These are phyloP conservation scores for Clonostachys sp. DNA, from an alignment of 2,329 filamentous ascomycete species.

Conservation along the genomic window DNA sequence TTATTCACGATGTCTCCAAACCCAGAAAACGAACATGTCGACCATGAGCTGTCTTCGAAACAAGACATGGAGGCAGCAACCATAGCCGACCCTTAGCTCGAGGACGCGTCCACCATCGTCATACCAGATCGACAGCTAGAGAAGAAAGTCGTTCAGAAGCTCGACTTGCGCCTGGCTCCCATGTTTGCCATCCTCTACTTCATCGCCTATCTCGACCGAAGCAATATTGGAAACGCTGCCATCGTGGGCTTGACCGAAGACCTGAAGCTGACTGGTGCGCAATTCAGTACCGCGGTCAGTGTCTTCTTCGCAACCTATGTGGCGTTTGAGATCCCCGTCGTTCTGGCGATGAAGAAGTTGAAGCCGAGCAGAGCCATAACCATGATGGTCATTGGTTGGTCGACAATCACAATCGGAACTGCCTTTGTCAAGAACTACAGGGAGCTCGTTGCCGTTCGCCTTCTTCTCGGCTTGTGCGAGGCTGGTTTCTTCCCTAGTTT, in stretches of 20 bases:
- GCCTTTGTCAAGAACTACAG: slow-evolving; percentile 11
- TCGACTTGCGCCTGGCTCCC: not conserved
- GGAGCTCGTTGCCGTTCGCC: slow-evolving; percentile 9
- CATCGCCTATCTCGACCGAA: slow-evolving; percentile 28
- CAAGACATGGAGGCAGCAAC: not conserved
- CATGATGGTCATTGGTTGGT: not conserved
- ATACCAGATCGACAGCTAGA: not conserved
- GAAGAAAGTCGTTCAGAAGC: not conserved
- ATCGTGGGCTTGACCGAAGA: slow-evolving; percentile 37
- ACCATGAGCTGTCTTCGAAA: not conserved
- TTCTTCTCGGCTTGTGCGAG: slow-evolving; percentile 12
- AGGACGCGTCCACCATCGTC: not conserved
- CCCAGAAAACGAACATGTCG: not conserved
- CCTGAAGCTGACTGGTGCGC: slow-evolving; percentile 16
- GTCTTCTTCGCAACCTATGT: slow-evolving; percentile 48
- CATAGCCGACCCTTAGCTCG: not conserved
- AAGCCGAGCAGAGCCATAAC: not conserved
- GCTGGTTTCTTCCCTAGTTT: slow-evolving; percentile 7
- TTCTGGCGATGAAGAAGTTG: not conserved
- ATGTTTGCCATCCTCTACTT: slow-evolving; percentile 1
- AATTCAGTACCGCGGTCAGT: slow-evolving; percentile 48
- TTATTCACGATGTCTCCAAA: not conserved
- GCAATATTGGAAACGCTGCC: slow-evolving; percentile 42
- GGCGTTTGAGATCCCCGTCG: slow-evolving; percentile 21
- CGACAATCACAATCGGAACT: not conserved